phyloP scores from a whole-genome alignment of 192 early-diverging fungal species.

The Coemansia pectinata region DNA sequence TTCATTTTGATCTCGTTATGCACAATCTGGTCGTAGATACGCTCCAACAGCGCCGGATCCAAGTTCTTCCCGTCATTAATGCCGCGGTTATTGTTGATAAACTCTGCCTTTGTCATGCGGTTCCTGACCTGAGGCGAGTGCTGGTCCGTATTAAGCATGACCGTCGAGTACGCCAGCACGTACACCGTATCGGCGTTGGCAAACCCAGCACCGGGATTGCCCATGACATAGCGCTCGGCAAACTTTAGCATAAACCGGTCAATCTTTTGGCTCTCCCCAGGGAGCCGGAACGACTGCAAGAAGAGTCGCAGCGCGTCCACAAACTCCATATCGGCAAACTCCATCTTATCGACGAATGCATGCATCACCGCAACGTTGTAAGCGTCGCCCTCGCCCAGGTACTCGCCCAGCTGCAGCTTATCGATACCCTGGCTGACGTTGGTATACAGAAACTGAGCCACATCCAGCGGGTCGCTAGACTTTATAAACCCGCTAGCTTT shows the following conservation, averaged over 20 bases:
- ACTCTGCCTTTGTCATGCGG: constrained; percentile 84
- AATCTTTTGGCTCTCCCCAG: constrained; percentile 95
- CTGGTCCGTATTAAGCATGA: constrained; percentile 94
- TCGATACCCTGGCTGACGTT: constrained; percentile 73
- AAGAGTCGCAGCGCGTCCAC: constrained; percentile 79
- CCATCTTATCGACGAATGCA: constrained; percentile 92
- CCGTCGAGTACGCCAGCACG: constrained; percentile 87
- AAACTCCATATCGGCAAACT: constrained; percentile 73
- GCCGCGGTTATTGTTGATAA: constrained; percentile 90
- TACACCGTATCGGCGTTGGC: constrained; percentile 93
- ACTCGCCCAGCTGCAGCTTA: constrained; percentile 91
- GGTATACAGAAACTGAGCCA: constrained; percentile 72
- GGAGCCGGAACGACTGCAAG: constrained; percentile 86
- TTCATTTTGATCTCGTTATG: constrained; percentile 91
- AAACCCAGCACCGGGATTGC: constrained; percentile 75
- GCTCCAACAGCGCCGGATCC: constrained; percentile 66
- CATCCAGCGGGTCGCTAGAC: constrained; percentile 65
- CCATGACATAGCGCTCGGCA: constrained; percentile 86
- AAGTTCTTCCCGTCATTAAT: constrained; percentile 87
- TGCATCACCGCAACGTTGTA: constrained; percentile 96
- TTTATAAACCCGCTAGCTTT: constrained; percentile 66
- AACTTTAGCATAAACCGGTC: constrained; percentile 98
- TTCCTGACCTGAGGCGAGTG: constrained; percentile 84
- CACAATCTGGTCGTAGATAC: constrained; percentile 81
- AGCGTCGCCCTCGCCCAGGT: constrained; percentile 87